Evolutionary conservation across 441 rosid genomes (phyloP).

Genomic region (Bocquillonia castaneifolia): DNA sequence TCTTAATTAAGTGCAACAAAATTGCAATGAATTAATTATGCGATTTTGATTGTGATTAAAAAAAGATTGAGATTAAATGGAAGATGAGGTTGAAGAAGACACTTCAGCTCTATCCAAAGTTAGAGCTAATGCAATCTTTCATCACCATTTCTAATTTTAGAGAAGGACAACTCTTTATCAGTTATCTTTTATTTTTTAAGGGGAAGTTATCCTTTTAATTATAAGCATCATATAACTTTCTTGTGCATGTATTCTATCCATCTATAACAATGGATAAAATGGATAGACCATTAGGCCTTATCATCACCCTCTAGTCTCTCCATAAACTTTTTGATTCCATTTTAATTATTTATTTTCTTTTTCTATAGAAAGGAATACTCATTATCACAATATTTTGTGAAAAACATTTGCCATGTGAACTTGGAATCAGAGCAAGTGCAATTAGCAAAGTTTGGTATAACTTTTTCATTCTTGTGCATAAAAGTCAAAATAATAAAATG

Average conservation of each 20-base stretch:
- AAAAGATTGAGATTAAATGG: not conserved
- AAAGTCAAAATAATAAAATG: too few species aligned
- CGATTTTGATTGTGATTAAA: not conserved
- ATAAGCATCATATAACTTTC: not conserved
- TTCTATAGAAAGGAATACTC: not conserved
- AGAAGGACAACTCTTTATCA: not conserved
- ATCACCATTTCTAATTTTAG: not conserved
- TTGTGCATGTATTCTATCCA: not conserved
- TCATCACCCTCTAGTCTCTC: slow-evolving; percentile 4
- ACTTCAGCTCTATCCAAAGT: slow-evolving; percentile 18
- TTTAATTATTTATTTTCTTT: not conserved
- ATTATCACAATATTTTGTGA: not conserved
- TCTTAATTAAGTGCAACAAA: not conserved
- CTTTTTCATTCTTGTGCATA: too few species aligned
- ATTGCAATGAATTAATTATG: not conserved
- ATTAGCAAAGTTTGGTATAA: too few species aligned
- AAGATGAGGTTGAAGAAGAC: slow-evolving; percentile 22
- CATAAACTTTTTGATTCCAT: not conserved
- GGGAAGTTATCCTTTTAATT: too few species aligned
- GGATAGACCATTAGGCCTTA: slow-evolving; percentile 21
- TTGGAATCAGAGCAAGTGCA: not conserved
- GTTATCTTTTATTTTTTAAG: slow-evolving; percentile 11
- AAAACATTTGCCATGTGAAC: not conserved
- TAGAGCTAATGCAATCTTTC: too few species aligned
- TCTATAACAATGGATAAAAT: not conserved